A percentile compares a stretch with the other conserved stretches of the same genome.
Evolutionary conservation across 2,329 filamentous ascomycete species (phyloP).

Genomic region (Rhinocladiella mackenziei): DNA sequence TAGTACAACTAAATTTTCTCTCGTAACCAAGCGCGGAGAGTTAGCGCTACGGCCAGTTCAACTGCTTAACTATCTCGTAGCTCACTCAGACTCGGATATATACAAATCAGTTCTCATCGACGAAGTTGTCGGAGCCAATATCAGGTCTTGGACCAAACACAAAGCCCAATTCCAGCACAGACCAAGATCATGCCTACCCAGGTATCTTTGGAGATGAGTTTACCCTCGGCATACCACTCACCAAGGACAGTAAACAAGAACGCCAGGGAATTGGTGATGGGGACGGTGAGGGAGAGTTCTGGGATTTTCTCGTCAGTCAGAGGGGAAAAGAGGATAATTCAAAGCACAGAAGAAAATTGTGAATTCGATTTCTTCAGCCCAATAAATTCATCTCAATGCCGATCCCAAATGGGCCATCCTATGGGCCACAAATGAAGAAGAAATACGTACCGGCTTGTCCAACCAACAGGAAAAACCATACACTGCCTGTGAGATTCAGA

Average conservation of each 20-base stretch:
- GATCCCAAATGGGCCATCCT: no score
- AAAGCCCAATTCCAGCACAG: constrained; percentile 73
- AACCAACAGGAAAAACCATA: constrained; percentile 96
- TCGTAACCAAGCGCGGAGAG: no score
- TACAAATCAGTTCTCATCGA: no score
- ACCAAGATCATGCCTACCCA: constrained; percentile 78
- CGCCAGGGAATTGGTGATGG: constrained; percentile 88
- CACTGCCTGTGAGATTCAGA: constrained; percentile 83
- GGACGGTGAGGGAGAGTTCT: constrained; percentile 91
- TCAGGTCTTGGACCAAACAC: constrained; percentile 59
- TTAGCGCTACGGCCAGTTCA: no score
- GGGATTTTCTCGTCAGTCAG: constrained; percentile 2
- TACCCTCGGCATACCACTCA: constrained; percentile 91
- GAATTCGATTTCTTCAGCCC: no score
- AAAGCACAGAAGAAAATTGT: neutral
- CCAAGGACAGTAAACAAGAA: constrained; percentile 95
- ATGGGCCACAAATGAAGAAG: constrained; percentile 4
- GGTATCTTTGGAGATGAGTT: constrained; percentile 82
- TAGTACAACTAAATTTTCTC: no score
- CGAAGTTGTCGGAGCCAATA: no score
- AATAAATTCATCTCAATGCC: no score
- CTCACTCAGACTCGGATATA: no score
- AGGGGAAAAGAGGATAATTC: neutral
- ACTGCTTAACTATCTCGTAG: no score
- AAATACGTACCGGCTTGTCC: constrained; percentile 73